These are phyloP conservation scores for Triticum dicoccoides DNA, from an alignment of 176 grass and related monocot species.

Conservation along the genomic window DNA sequence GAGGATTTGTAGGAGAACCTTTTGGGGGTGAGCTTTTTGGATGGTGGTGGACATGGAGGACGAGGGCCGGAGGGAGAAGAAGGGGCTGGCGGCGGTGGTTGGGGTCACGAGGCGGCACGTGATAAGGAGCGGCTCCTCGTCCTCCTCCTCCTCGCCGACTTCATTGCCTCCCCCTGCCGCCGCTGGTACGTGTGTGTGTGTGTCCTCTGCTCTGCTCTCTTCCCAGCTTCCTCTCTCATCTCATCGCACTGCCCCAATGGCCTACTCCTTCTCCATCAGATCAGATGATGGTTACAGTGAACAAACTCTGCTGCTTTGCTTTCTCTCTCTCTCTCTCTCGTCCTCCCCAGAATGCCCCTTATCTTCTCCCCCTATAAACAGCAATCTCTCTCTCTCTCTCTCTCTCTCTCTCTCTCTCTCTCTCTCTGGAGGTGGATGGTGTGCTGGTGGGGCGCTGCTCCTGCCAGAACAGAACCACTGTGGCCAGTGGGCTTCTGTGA, in stretches of 20 bases:
- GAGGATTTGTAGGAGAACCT: neutral
- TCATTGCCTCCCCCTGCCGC: neutral
- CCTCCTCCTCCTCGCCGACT: neutral
- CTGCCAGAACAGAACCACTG: no score
- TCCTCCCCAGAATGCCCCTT: constrained; percentile 51
- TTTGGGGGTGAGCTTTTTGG: constrained; percentile 27
- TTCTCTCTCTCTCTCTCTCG: neutral
- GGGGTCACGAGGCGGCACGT: constrained; percentile 30
- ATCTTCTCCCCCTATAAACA: constrained; percentile 26
- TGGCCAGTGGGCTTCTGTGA: neutral
- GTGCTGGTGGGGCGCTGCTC: neutral
- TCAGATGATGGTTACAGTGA: constrained; percentile 6
- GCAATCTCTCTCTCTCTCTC: neutral
- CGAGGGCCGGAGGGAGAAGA: constrained; percentile 12
- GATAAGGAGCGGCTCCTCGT: constrained; percentile 29
- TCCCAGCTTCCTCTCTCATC: neutral
- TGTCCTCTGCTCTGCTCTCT: neutral
- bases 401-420: neutral
- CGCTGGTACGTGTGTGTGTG: constrained; percentile 7
- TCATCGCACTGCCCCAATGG: neutral
- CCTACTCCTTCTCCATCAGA: no score
- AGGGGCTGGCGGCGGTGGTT: constrained; percentile 28
- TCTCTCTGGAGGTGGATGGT: neutral
- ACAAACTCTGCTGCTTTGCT: constrained; percentile 7
- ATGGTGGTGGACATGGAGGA: constrained; percentile 43